Evolutionary conservation across 495 filamentous ascomycete genomes (phyloP).

Genomic region (Hypoxylon crocopeplum): DNA sequence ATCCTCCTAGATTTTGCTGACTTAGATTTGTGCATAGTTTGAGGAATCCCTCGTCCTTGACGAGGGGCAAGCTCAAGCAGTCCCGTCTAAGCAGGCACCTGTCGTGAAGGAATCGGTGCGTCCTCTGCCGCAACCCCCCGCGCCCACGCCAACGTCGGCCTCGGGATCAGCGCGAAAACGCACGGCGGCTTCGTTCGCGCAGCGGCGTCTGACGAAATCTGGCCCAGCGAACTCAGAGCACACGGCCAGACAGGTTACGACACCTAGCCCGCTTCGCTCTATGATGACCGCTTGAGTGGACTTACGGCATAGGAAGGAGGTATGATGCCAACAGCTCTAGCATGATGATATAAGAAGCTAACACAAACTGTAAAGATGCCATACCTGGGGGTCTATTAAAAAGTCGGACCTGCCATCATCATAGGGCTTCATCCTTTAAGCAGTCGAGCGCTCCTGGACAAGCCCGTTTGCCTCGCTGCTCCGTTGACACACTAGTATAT

Average conservation of each 20-base stretch:
- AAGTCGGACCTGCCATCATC: conserved; percentile 27
- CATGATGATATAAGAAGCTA: conserved; percentile 19
- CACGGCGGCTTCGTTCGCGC: conserved; percentile 39
- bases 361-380: conserved; percentile 26
- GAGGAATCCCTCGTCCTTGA: conserved; percentile 88
- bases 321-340: conserved; percentile 6
- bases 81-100: conserved; percentile 60
- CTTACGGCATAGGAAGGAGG: conserved; percentile 36
- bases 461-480: conserved; percentile 7
- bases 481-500: conserved; percentile 14
- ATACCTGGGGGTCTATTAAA: conserved; percentile 29
- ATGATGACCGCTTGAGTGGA: conserved; percentile 64
- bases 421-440: conserved; percentile 34
- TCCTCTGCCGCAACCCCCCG: conserved; percentile 48
- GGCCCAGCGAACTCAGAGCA: conserved; percentile 49
- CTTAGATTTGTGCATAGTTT: conserved; percentile 63
- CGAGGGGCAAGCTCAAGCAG: conserved; percentile 86
- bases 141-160: conserved; percentile 46
- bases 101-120: conserved; percentile 39
- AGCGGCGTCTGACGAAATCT: conserved; percentile 43
- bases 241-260: conserved; percentile 49
- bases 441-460: conserved; percentile 7
- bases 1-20: conserved; percentile 29
- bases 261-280: conserved; percentile 66
- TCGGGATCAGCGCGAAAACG: conserved; percentile 48